A percentile compares a stretch with the other conserved stretches of the same genome.
These are phyloP conservation scores for Botrytis cinerea DNA, from an alignment of 2,329 filamentous ascomycete genomes.

Conservation along the genomic window DNA sequence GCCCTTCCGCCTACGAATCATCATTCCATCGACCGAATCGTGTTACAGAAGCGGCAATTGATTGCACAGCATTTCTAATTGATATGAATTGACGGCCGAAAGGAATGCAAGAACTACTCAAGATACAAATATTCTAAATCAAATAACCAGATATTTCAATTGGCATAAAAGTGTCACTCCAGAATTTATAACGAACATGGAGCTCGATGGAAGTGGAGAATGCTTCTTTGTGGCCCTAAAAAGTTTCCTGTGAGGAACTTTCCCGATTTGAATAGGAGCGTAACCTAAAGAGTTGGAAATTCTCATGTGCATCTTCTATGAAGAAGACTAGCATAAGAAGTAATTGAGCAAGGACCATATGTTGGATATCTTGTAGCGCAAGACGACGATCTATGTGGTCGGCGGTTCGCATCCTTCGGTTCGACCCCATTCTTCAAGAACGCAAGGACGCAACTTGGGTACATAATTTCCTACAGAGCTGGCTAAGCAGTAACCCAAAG, in stretches of 20 bases:
- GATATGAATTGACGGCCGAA: background rate
- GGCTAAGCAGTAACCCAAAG: background rate
- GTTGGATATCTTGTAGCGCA: background rate
- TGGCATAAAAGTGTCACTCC: background rate
- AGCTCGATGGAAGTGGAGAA: background rate
- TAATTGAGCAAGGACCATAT: background rate
- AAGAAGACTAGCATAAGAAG: background rate
- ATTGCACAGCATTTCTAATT: background rate
- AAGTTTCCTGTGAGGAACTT: background rate
- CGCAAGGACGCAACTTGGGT: too few species aligned
- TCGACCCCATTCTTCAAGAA: background rate
- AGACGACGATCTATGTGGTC: background rate
- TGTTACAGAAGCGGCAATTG: background rate
- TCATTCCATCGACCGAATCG: background rate
- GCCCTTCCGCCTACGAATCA: background rate
- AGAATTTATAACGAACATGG: background rate
- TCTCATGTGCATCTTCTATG: background rate
- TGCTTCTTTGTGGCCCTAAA: background rate
- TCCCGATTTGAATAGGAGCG: background rate
- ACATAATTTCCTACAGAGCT: background rate
- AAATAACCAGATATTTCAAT: background rate
- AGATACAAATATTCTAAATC: background rate
- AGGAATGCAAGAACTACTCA: background rate
- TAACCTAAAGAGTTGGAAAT: background rate
- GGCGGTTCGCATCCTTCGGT: conserved; percentile 1